These are phyloP conservation scores for Corynascus novoguineensis DNA, from an alignment of 495 filamentous ascomycete species.

Conservation along the genomic window DNA sequence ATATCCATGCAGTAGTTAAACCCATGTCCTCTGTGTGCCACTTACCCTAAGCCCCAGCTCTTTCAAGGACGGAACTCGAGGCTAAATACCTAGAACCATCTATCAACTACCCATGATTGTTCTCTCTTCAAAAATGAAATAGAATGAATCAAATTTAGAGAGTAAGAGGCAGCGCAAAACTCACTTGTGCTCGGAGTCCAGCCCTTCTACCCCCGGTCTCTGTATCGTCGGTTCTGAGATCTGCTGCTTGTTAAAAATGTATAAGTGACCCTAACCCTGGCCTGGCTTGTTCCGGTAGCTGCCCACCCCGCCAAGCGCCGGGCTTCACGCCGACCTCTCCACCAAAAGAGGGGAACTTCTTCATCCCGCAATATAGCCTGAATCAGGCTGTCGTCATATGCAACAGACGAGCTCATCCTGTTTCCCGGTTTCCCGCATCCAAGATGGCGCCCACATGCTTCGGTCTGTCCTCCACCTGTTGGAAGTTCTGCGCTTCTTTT, in stretches of 20 bases:
- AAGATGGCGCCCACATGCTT: not conserved
- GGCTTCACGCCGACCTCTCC: not conserved
- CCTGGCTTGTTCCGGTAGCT: not conserved
- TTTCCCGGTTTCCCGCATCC: not conserved
- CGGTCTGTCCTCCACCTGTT: not conserved
- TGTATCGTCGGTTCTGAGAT: too few relatives aligned
- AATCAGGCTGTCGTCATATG: conserved; percentile 28
- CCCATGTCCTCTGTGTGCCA: too few relatives aligned
- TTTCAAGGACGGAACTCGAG: too few relatives aligned
- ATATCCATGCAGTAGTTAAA: too few relatives aligned
- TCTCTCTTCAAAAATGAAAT: too few relatives aligned
- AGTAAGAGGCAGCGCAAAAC: too few relatives aligned
- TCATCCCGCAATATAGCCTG: conserved; percentile 26
- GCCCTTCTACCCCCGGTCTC: too few relatives aligned
- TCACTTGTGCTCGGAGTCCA: too few relatives aligned
- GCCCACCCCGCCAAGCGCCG: not conserved
- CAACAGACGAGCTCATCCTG: conserved; percentile 7
- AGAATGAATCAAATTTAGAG: too few relatives aligned
- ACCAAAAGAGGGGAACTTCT: conserved; percentile 20
- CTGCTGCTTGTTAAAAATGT: not conserved
- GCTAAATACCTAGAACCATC: too few relatives aligned
- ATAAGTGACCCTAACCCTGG: not conserved
- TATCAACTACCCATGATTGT: too few relatives aligned
- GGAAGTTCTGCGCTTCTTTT: not conserved
- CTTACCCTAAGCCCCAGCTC: too few relatives aligned